These are phyloP conservation scores for Gossypium davidsonii DNA, from an alignment of 441 rosid species.

Conservation along the genomic window DNA sequence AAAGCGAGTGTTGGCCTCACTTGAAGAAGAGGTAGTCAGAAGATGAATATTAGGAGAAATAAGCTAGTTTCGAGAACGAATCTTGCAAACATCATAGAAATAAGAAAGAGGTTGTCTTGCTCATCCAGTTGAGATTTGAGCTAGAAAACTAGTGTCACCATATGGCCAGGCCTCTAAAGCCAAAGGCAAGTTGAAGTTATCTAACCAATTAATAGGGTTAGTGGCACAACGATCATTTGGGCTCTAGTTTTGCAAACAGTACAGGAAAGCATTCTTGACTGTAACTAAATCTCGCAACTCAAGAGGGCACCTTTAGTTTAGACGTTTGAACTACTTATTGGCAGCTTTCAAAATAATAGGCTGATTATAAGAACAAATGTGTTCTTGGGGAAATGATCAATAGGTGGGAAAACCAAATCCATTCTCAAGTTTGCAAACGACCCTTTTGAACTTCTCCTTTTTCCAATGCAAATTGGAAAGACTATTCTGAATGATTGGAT, in stretches of 20 bases:
- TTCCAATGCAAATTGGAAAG: too few species aligned
- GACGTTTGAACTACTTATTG: not conserved
- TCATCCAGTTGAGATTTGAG: not conserved
- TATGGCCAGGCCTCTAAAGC: not conserved
- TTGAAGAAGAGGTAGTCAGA: not conserved
- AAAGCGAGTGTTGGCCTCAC: not conserved
- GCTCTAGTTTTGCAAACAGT: too few species aligned
- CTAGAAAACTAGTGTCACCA: not conserved
- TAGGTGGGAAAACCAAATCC: not conserved
- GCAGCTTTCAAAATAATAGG: too few species aligned
- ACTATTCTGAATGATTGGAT: too few species aligned
- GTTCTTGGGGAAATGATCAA: not conserved
- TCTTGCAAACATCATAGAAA: not conserved
- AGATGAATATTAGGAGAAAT: not conserved
- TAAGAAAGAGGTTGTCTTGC: not conserved
- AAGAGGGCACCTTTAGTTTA: not conserved
- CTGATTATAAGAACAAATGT: not conserved
- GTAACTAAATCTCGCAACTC: not conserved
- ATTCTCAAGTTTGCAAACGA: too few species aligned
- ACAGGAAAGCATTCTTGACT: not conserved
- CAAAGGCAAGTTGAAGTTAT: not conserved
- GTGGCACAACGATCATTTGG: not conserved
- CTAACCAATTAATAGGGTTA: not conserved
- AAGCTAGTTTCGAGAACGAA: too few species aligned
- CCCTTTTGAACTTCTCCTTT: too few species aligned